phyloP scores from a whole-genome alignment of 83 land plant species.

The Thuja plicata region DNA sequence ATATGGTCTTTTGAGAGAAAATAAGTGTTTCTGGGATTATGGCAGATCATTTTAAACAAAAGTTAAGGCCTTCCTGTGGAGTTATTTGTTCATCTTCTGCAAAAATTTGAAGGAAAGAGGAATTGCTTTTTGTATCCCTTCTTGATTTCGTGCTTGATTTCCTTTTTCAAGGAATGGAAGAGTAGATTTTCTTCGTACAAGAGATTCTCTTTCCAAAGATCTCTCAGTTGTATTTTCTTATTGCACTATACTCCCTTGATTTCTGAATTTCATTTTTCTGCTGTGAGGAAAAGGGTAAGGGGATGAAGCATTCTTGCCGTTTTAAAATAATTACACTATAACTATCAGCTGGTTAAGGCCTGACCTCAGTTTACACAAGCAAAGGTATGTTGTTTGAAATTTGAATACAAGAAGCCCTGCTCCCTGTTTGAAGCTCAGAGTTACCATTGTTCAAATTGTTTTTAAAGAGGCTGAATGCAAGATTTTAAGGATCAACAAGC shows the following conservation, averaged over 20 bases:
- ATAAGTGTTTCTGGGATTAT: not conserved
- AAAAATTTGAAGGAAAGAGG: not conserved
- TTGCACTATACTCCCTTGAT: not conserved
- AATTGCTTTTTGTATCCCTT: no score
- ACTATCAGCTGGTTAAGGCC: not conserved
- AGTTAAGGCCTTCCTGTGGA: not conserved
- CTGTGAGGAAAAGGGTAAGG: not conserved
- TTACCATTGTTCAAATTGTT: not conserved
- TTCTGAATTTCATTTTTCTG: not conserved
- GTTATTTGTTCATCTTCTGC: not conserved
- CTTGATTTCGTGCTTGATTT: not conserved
- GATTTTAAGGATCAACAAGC: no score
- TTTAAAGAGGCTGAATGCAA: no score
- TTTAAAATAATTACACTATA: not conserved
- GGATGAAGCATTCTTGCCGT: not conserved
- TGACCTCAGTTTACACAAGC: not conserved
- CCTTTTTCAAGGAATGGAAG: not conserved
- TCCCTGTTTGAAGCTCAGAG: not conserved
- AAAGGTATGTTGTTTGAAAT: not conserved
- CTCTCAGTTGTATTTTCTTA: not conserved
- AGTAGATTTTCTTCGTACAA: not conserved
- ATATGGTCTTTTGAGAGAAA: not conserved
- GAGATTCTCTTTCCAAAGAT: not conserved
- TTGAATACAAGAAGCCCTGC: not conserved
- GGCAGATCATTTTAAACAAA: not conserved